Percentiles rank a stretch among this genome's conserved stretches.
These are phyloP conservation scores for Solanum sparsipilum DNA, from an alignment of 257 asterid species.

Conservation along the genomic window DNA sequence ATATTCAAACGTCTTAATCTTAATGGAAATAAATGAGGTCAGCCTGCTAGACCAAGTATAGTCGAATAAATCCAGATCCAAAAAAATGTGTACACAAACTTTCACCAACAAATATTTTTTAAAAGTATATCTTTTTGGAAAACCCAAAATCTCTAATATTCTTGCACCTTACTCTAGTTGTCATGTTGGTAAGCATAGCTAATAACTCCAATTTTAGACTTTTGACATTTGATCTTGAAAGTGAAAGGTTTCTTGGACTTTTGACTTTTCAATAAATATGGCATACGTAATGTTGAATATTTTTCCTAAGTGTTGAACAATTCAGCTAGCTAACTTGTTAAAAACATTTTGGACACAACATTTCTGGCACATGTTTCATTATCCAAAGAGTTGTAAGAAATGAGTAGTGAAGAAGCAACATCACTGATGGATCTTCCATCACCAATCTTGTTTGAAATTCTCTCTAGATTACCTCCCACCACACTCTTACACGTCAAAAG, in stretches of 20 bases:
- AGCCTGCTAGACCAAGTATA: too few relatives aligned
- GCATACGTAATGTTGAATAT: neutral
- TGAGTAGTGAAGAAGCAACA: neutral
- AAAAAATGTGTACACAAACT: too few relatives aligned
- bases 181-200: too few relatives aligned
- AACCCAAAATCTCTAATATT: too few relatives aligned
- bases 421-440: slow-evolving; percentile 20
- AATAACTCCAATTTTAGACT: too few relatives aligned
- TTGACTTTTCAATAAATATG: too few relatives aligned
- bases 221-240: neutral
- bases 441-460: slow-evolving; percentile 17
- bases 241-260: neutral
- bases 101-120: too few relatives aligned
- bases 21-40: too few relatives aligned
- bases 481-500: slow-evolving; percentile 12
- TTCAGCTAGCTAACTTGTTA: neutral
- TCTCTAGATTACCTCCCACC: slow-evolving; percentile 31
- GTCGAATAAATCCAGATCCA: too few relatives aligned
- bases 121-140: too few relatives aligned
- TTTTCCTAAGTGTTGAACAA: neutral
- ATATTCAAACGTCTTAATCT: too few relatives aligned
- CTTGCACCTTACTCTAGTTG: too few relatives aligned
- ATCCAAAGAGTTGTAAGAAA: neutral
- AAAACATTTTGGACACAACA: neutral
- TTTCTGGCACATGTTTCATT: neutral